Base-by-base conservation (phyloP, 2,329 filamentous ascomycete genomes). In the Xylaria arbuscula region DNA sequence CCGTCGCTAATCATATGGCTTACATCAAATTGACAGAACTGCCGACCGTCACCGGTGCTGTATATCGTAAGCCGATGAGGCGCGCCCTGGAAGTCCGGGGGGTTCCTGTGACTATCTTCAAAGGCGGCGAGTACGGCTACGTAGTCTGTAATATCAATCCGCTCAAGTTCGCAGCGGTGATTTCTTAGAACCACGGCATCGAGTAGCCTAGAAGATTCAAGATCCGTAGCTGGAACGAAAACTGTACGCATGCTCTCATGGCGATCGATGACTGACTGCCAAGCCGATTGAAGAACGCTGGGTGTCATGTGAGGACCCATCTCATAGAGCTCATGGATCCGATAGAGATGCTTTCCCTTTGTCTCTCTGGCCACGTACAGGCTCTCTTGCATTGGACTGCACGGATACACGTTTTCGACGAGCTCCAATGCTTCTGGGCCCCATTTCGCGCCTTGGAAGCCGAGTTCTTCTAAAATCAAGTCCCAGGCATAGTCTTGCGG, bases 211-310 rank as follows among this genome's bases (percentile, higher is more conserved):
- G 62, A 64, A 15, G 54, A 58, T 24, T 45, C 45, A 42, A 48
- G 9, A n/a, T 59, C 62, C n/a, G 34, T 53, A 34, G 54, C 34
- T 22, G 62, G 62, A 15, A 59, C 54, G 42, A 64, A 64, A 19
- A 64, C n/a, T n/a, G 62, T 64, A 34, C 62, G 62, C 24, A 64
- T 34, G 40, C 54, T 28, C 54, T 64, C 62, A 36, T 64, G 62
- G 2, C 54, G 62, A 51, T 58, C 54, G 34, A 64, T 36, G 7
- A 64, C 54, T 7, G 47, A 64, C 15, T 53, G 62, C 62, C 62
- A 64, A 58, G 62, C 62, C 11, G 47, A 58, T 53, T 51, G 45
- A 32, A 64, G 42, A n/a, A 36, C 47, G n/a, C 36, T 10, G 8
- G 22, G 28, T 38, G 60, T 63, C 50, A 63, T 48, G 42, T 32